Evolutionary conservation across 495 filamentous ascomycete genomes (phyloP).

Genomic region (Trichoderma gamsii): DNA sequence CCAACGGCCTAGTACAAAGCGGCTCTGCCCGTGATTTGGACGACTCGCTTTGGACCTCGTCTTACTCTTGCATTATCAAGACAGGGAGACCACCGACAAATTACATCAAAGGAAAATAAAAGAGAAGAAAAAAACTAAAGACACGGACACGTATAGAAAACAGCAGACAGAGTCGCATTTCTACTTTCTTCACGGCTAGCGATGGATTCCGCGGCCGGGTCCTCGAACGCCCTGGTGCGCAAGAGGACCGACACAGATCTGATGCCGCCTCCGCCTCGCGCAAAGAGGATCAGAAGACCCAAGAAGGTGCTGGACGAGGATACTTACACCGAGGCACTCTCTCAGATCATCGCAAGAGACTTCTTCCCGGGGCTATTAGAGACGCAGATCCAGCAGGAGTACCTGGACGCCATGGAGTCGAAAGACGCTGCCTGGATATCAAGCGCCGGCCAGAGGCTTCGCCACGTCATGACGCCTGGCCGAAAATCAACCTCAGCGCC

Average conservation of each 20-base stretch:
- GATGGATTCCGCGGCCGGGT: conserved; percentile 28
- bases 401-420: conserved; percentile 82
- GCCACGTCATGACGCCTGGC: conserved; percentile 74
- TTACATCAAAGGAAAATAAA: too few relatives aligned
- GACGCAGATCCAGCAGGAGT: conserved; percentile 80
- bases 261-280: conserved; percentile 85
- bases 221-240: conserved; percentile 50
- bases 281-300: conserved; percentile 90
- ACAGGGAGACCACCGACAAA: too few relatives aligned
- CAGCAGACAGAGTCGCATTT: not conserved
- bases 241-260: conserved; percentile 62
- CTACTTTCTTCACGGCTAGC: not conserved
- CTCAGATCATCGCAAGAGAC: conserved; percentile 92
- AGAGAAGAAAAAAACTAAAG: too few relatives aligned
- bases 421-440: conserved; percentile 79
- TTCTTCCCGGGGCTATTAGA: conserved; percentile 93
- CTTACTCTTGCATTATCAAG: too few relatives aligned
- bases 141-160: too few relatives aligned
- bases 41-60: not conserved
- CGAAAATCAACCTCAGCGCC: conserved; percentile 41
- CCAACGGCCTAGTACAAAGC: not conserved
- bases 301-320: conserved; percentile 90
- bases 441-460: conserved; percentile 65
- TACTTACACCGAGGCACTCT: conserved; percentile 81
- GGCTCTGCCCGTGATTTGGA: not conserved